These are phyloP conservation scores for Petunia secreta DNA, from an alignment of 257 asterid genomes.

Conservation along the genomic window DNA sequence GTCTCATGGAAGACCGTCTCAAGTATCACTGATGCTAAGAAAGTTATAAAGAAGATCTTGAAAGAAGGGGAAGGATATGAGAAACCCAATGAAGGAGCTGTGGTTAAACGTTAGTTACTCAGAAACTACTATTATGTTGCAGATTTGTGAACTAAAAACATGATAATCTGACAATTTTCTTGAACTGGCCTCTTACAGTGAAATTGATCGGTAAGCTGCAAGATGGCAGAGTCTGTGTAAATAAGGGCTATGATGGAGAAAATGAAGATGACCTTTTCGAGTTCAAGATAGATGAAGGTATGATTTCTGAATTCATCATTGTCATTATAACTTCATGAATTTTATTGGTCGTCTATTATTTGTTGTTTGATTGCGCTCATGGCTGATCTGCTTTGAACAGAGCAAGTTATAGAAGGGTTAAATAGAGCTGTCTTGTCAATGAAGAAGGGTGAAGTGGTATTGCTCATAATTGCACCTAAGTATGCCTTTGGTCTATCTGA, in stretches of 20 bases:
- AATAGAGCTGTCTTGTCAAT: slow-evolving; percentile 44
- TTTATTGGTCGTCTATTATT: not conserved
- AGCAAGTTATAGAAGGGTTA: slow-evolving; percentile 45
- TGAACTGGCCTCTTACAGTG: slow-evolving; percentile 38
- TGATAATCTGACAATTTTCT: not conserved
- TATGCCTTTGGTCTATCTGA: slow-evolving; percentile 45
- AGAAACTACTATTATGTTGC: not conserved
- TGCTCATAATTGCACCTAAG: slow-evolving; percentile 42
- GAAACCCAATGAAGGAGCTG: slow-evolving; percentile 58
- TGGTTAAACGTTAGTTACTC: slow-evolving; percentile 44
- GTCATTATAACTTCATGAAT: not conserved
- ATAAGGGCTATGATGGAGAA: slow-evolving; percentile 44
- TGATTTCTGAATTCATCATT: not conserved
- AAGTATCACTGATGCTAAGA: slow-evolving; percentile 49
- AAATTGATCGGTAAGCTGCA: slow-evolving; percentile 54
- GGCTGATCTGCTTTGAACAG: slow-evolving; percentile 26
- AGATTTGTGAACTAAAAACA: not conserved
- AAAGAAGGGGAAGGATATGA: slow-evolving; percentile 65
- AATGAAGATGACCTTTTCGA: slow-evolving; percentile 49
- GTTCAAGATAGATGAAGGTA: slow-evolving; percentile 62
- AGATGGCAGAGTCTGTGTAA: slow-evolving; percentile 55
- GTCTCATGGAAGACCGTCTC: slow-evolving; percentile 61
- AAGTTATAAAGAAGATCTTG: slow-evolving; percentile 51
- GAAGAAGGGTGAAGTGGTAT: slow-evolving; percentile 49
- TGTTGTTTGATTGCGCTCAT: not conserved